These are phyloP conservation scores for Hirschfeldia incana DNA, from an alignment of 345 rosid genomes.

Conservation along the genomic window DNA sequence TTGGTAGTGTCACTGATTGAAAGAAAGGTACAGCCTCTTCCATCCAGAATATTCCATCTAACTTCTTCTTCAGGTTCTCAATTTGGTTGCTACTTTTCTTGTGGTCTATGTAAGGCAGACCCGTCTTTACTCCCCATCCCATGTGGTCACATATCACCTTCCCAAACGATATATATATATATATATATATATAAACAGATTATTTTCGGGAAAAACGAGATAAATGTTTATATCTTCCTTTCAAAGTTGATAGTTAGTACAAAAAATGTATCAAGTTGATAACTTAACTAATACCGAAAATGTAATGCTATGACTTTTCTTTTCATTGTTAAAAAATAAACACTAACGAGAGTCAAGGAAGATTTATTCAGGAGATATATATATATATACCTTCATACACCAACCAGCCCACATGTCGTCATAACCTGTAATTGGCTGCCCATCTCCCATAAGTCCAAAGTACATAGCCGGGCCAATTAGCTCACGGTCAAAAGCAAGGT, in stretches of 20 bases:
- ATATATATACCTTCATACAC: too few relatives aligned
- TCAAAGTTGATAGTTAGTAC: not conserved
- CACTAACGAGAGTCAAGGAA: too few relatives aligned
- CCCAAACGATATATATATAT: not conserved
- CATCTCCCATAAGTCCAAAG: too few relatives aligned
- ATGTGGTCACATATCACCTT: conserved; percentile 61
- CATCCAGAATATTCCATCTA: conserved; percentile 39
- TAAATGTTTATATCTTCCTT: not conserved
- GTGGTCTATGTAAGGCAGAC: conserved; percentile 33
- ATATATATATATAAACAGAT: not conserved
- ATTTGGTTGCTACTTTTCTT: conserved; percentile 20
- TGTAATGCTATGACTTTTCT: too few relatives aligned
- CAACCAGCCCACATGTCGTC: too few relatives aligned
- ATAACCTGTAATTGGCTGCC: too few relatives aligned
- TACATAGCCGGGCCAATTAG: too few relatives aligned
- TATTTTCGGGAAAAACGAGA: too few relatives aligned
- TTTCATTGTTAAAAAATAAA: too few relatives aligned
- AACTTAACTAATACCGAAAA: not conserved
- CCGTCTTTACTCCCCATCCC: conserved; percentile 56
- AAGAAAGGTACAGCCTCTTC: conserved; percentile 57
- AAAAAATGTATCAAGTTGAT: not conserved
- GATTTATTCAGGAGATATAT: too few relatives aligned
- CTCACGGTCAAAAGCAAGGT: too few relatives aligned
- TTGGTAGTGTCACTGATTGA: conserved; percentile 43
- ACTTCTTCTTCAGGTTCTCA: conserved; percentile 27